Conservation (phyloP, 2,329 filamentous ascomycete genomes). For the Colletotrichum sp. region DNA sequence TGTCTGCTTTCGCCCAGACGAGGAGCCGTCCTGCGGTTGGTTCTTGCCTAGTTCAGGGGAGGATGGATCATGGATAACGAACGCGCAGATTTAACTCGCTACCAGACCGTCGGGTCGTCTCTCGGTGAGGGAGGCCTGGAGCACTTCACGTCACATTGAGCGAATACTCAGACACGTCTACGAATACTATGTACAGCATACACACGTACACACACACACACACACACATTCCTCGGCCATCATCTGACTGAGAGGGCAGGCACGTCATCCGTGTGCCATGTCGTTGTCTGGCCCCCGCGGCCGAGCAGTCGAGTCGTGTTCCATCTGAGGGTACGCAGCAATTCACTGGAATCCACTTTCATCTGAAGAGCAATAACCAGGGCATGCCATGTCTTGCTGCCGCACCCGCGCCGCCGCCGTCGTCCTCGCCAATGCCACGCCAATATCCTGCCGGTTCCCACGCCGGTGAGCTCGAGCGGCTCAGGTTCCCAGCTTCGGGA, state of each 20-base stretch:
- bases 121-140: slow-evolving; percentile 24
- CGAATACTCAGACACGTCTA: neutral
- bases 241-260: neutral
- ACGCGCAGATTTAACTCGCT: slow-evolving; percentile 23
- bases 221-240: neutral
- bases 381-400: neutral
- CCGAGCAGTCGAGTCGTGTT: neutral
- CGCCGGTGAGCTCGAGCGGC: neutral
- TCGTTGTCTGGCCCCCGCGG: neutral
- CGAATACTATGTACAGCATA: neutral
- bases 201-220: neutral
- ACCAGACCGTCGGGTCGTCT: slow-evolving; percentile 20
- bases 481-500: neutral
- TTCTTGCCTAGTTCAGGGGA: neutral
- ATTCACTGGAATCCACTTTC: slow-evolving; percentile 2
- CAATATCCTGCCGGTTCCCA: neutral
- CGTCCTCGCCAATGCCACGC: neutral
- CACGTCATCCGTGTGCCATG: neutral
- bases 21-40: neutral
- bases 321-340: neutral
- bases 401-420: neutral
- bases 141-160: slow-evolving; percentile 19
- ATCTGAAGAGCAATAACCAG: neutral
- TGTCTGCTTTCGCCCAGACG: neutral
- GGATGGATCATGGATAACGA: slow-evolving; percentile 16